Evolutionary conservation across 495 filamentous ascomycete genomes (phyloP).

Genomic region (Penicillium herquei): DNA sequence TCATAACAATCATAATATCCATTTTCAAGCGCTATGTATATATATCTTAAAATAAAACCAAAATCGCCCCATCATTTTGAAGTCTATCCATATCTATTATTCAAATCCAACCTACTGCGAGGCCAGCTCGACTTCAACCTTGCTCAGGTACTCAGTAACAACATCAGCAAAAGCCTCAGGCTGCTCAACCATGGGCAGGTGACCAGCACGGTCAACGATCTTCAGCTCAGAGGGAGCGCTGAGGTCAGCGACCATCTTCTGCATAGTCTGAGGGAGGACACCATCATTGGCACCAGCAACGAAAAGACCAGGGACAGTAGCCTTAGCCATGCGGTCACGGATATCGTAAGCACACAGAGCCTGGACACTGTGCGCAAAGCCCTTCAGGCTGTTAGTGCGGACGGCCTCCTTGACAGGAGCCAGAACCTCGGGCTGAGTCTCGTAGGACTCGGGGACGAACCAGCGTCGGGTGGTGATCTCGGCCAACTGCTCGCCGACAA

Average conservation of each 20-base stretch:
- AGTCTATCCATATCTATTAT: no score
- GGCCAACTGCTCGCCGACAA: constrained; percentile 60
- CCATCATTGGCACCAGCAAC: constrained; percentile 73
- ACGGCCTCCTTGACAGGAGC: constrained; percentile 60
- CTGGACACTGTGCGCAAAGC: constrained; percentile 66
- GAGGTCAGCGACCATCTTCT: constrained; percentile 60
- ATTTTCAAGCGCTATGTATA: constrained; percentile 7
- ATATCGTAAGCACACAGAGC: constrained; percentile 78
- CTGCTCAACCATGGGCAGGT: constrained; percentile 82
- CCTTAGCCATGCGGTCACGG: constrained; percentile 56
- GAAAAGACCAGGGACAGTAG: constrained; percentile 60
- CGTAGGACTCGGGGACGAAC: constrained; percentile 65
- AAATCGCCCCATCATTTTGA: neutral
- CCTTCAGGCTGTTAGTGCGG: constrained; percentile 60
- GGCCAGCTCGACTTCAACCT: constrained; percentile 22
- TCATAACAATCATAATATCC: constrained; percentile 2
- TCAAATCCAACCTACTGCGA: no score
- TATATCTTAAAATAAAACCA: neutral
- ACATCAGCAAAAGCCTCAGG: constrained; percentile 62
- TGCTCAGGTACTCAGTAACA: constrained; percentile 52
- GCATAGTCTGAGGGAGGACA: constrained; percentile 73
- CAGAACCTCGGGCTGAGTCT: constrained; percentile 49
- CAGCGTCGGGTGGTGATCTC: constrained; percentile 68
- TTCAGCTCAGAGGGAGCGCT: constrained; percentile 55
- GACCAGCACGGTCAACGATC: constrained; percentile 65